These are phyloP conservation scores for Boletus coccyginus DNA, from an alignment of 768 basidiomycete species.

Conservation along the genomic window DNA sequence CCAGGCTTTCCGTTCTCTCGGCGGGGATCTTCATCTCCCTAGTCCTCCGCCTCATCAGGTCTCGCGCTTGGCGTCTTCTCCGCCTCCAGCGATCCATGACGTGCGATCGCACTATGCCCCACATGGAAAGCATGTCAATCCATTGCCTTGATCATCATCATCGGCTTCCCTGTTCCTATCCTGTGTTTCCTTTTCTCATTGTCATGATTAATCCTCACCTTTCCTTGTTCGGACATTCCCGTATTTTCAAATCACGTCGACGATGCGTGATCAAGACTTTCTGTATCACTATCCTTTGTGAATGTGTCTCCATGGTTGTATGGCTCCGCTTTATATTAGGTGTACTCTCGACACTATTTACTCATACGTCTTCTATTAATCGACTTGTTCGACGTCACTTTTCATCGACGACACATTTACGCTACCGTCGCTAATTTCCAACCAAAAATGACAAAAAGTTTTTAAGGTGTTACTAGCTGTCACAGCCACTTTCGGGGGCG, in stretches of 20 bases:
- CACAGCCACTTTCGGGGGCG: constrained; percentile 32
- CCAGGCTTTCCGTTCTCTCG: constrained; percentile 47
- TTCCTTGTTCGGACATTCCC: constrained; percentile 24
- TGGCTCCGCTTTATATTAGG: constrained; percentile 31
- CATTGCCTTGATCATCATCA: constrained; percentile 42
- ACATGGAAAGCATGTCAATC: constrained; percentile 47
- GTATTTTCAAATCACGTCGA: constrained; percentile 29
- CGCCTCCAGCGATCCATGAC: constrained; percentile 36
- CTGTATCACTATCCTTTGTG: constrained; percentile 34
- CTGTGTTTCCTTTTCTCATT: constrained; percentile 15
- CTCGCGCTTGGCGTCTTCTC: constrained; percentile 45
- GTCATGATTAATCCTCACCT: constrained; percentile 22
- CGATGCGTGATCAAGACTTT: constrained; percentile 23
- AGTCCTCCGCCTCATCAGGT: constrained; percentile 41
- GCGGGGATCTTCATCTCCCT: constrained; percentile 49
- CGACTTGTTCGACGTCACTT: constrained; percentile 17
- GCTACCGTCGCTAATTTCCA: constrained; percentile 24
- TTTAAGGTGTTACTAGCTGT: constrained; percentile 27
- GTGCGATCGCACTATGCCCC: constrained; percentile 37
- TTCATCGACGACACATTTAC: constrained; percentile 21
- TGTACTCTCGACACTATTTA: constrained; percentile 33
- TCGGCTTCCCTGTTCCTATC: constrained; percentile 15
- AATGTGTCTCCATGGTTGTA: constrained; percentile 20
- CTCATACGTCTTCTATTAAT: constrained; percentile 32
- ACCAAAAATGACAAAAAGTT: constrained; percentile 18